Evolutionary conservation across 768 basidiomycete genomes (phyloP).

Genomic region (Mycena haematopus): DNA sequence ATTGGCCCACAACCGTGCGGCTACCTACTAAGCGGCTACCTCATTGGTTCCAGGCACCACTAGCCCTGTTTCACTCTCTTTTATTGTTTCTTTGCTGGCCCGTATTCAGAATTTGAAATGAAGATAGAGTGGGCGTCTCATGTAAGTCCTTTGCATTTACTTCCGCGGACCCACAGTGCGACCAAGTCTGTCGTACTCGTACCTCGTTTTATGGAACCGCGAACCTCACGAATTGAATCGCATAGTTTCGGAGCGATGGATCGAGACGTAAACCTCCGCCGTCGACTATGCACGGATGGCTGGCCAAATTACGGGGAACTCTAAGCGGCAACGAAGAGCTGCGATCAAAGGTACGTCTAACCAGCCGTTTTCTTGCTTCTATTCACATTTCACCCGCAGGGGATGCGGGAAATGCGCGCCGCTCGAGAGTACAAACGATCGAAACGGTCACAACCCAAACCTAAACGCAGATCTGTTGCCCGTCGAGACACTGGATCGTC

Average conservation of each 20-base stretch:
- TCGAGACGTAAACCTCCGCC: slow-evolving; percentile 26
- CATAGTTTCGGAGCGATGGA: slow-evolving; percentile 27
- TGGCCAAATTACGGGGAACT: slow-evolving; percentile 80
- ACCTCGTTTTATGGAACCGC: too few relatives aligned
- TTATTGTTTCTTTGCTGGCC: slow-evolving; percentile 18
- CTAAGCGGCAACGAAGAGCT: slow-evolving; percentile 66
- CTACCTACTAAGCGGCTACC: neutral
- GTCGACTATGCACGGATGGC: slow-evolving; percentile 77
- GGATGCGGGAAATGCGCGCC: slow-evolving; percentile 74
- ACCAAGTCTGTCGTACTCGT: too few relatives aligned
- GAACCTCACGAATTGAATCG: neutral
- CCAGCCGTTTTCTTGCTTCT: neutral
- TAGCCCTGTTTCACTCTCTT: neutral
- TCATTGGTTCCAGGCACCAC: neutral
- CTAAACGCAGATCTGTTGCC: slow-evolving; percentile 24
- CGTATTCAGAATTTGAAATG: slow-evolving; percentile 38
- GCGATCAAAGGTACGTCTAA: slow-evolving; percentile 50
- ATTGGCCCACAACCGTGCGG: neutral
- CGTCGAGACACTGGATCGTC: slow-evolving; percentile 28
- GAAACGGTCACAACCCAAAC: slow-evolving; percentile 20
- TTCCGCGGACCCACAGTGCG: neutral
- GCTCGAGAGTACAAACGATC: slow-evolving; percentile 43
- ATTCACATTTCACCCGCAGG: slow-evolving; percentile 41
- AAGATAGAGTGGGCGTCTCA: slow-evolving; percentile 61
- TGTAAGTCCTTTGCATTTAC: slow-evolving; percentile 41